These are phyloP conservation scores for Polytrichum commune DNA, from an alignment of 225 moss, liverwort and hornwort genomes.

Conservation along the genomic window DNA sequence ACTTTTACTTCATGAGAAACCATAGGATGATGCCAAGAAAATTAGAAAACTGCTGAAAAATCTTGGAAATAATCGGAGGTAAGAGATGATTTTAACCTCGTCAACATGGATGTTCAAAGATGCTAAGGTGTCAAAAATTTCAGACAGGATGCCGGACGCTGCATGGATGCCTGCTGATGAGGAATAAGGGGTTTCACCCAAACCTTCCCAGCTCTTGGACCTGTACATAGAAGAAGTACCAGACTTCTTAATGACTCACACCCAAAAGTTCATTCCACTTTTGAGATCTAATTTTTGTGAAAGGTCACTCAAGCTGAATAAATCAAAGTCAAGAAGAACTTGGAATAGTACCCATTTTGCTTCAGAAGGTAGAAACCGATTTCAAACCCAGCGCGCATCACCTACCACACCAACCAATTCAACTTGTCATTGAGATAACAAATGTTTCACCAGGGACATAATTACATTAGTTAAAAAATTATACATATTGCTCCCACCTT, in stretches of 20 bases:
- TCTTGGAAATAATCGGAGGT: no score
- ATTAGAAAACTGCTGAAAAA: no score
- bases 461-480: not conserved
- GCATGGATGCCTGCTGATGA: slow-evolving; percentile 62
- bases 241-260: no score
- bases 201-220: slow-evolving; percentile 46
- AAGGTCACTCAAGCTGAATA: not conserved
- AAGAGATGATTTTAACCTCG: slow-evolving; percentile 41
- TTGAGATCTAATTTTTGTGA: no score
- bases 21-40: no score
- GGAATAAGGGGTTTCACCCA: slow-evolving; percentile 59
- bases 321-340: not conserved
- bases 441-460: not conserved
- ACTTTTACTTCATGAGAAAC: no score
- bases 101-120: slow-evolving; percentile 58
- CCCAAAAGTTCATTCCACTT: no score
- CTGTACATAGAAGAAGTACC: slow-evolving; percentile 8
- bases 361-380: slow-evolving; percentile 76
- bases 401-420: slow-evolving; percentile 29
- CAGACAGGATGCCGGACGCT: slow-evolving; percentile 45
- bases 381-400: slow-evolving; percentile 77
- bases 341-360: slow-evolving; percentile 12
- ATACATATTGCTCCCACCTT: no score
- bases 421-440: not conserved
- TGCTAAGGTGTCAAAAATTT: slow-evolving; percentile 55